A percentile compares a stretch with the other conserved stretches of the same genome.
Conservation (phyloP, 805 yeast genomes). For the Saturnispora zaruensis region DNA sequence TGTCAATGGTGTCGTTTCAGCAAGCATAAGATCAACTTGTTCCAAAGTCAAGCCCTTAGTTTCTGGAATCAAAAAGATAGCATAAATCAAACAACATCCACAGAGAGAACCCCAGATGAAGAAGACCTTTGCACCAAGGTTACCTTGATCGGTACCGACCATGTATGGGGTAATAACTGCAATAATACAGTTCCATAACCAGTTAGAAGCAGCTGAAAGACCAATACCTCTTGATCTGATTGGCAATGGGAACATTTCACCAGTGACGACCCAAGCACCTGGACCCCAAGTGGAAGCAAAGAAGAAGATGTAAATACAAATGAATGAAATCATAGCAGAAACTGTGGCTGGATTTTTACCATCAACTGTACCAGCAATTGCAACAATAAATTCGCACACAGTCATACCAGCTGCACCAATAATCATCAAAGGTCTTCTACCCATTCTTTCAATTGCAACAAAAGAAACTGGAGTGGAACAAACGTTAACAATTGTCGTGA, state of each 20-base stretch:
- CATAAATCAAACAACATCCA: conserved; percentile 32
- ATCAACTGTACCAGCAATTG: conserved; percentile 48
- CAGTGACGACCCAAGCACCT: conserved; percentile 54
- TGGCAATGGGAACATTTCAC: conserved; percentile 62
- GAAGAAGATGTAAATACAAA: conserved; percentile 54
- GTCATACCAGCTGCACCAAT: conserved; percentile 46
- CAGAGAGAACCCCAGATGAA: conserved; percentile 43
- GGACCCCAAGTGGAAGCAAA: conserved; percentile 75
- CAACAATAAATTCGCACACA: conserved; percentile 47
- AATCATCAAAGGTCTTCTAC: conserved; percentile 63
- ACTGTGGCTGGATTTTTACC: conserved; percentile 43
- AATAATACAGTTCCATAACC: conserved; percentile 52
- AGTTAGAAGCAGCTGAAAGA: conserved; percentile 54
- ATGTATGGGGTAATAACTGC: conserved; percentile 41
- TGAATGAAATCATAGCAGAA: conserved; percentile 49
- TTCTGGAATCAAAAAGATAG: conserved; percentile 42
- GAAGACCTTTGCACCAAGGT: conserved; percentile 41
- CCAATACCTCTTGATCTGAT: conserved; percentile 57
- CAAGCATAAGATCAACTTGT: conserved; percentile 39
- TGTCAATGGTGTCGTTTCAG: neutral
- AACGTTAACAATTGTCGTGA: conserved; percentile 91
- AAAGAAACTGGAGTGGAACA: conserved; percentile 80
- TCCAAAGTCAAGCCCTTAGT: conserved; percentile 47
- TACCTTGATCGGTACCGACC: conserved; percentile 9
- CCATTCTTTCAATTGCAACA: conserved; percentile 75